These are phyloP conservation scores for Penicillium waksmanii DNA, from an alignment of 495 filamentous ascomycete genomes.

Conservation along the genomic window DNA sequence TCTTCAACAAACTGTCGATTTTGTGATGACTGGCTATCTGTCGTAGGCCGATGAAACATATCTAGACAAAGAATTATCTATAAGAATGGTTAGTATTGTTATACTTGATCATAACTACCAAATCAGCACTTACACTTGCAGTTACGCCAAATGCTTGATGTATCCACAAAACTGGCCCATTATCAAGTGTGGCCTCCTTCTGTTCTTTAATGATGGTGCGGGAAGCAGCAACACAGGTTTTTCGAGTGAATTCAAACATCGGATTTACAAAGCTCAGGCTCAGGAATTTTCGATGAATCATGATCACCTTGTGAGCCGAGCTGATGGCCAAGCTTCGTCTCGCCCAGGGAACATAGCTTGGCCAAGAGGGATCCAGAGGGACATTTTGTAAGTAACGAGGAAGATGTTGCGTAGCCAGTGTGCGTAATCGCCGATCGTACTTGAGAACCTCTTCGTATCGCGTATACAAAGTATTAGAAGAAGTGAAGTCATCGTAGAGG, in stretches of 20 bases:
- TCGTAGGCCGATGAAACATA: conserved; percentile 38
- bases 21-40: conserved; percentile 36
- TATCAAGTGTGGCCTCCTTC: conserved; percentile 31
- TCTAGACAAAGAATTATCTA: conserved; percentile 47
- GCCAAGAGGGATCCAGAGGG: conserved; percentile 40
- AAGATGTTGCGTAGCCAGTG: conserved; percentile 29
- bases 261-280: conserved; percentile 44
- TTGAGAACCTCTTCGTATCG: conserved; percentile 44
- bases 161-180: conserved; percentile 47
- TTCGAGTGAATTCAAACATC: conserved; percentile 41
- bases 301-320: conserved; percentile 49
- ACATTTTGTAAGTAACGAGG: conserved; percentile 35
- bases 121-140: conserved; percentile 26
- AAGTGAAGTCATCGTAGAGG: conserved; percentile 39
- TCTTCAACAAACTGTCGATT: conserved; percentile 39
- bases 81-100: neutral
- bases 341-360: conserved; percentile 41
- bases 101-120: too few species aligned
- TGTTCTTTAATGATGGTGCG: conserved; percentile 45
- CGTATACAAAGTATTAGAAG: conserved; percentile 35
- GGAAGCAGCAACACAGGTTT: conserved; percentile 42
- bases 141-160: conserved; percentile 40
- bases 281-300: conserved; percentile 50
- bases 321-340: conserved; percentile 40
- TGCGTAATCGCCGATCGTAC: conserved; percentile 40